Conservation (phyloP, 768 basidiomycete species). For the Tubosaeta sp. region DNA sequence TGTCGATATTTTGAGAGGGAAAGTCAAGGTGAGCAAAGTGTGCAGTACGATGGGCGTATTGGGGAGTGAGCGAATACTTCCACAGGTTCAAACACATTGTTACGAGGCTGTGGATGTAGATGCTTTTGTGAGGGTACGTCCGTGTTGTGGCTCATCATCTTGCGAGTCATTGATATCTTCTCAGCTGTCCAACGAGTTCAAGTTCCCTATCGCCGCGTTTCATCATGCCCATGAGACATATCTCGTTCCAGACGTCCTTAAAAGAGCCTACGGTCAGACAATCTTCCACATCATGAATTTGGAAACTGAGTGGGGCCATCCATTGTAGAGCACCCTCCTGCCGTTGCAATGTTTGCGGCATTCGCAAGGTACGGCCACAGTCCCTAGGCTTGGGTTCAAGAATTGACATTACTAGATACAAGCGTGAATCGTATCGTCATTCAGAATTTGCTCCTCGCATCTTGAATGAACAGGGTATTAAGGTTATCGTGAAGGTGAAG, state of each 20-base stretch:
- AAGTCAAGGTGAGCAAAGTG: slow-evolving; percentile 53
- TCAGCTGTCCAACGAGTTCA: slow-evolving; percentile 75
- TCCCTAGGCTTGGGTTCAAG: background rate
- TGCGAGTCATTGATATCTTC: background rate
- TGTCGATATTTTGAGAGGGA: slow-evolving; percentile 67
- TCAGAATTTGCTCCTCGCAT: slow-evolving; percentile 55
- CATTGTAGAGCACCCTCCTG: slow-evolving; percentile 46
- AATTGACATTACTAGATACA: slow-evolving; percentile 35
- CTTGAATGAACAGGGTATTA: slow-evolving; percentile 44
- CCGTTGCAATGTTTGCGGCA: slow-evolving; percentile 69
- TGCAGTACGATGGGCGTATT: too few relatives aligned
- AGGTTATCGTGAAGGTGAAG: slow-evolving; percentile 49
- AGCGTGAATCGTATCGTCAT: slow-evolving; percentile 56
- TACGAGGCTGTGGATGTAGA: slow-evolving; percentile 72
- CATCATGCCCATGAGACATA: slow-evolving; percentile 81
- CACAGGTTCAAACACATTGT: slow-evolving; percentile 45
- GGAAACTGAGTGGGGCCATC: background rate
- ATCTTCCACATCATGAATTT: background rate
- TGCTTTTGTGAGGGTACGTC: slow-evolving; percentile 54
- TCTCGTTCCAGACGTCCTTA: slow-evolving; percentile 73
- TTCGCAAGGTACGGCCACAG: slow-evolving; percentile 34
- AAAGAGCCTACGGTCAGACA: slow-evolving; percentile 55
- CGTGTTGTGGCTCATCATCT: background rate
- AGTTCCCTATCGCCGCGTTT: slow-evolving; percentile 70
- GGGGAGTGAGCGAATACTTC: background rate